These are phyloP conservation scores for Meripilus lineatus DNA, from an alignment of 1,284 basidiomycete species.

Conservation along the genomic window DNA sequence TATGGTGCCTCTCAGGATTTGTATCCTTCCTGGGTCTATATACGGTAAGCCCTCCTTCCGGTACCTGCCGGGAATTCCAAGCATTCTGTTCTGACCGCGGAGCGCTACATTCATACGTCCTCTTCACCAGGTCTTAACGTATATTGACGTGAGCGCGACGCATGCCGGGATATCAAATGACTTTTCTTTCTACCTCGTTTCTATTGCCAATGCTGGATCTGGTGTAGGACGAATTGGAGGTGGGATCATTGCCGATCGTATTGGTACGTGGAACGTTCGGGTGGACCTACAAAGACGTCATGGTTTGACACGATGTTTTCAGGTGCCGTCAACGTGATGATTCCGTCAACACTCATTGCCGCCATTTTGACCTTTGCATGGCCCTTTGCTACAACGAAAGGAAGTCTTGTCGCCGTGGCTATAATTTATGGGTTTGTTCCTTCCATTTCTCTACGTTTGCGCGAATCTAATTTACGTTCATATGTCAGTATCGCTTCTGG, in stretches of 20 bases:
- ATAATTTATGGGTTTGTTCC: slow-evolving; percentile 9
- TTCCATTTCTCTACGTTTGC: slow-evolving; percentile 5
- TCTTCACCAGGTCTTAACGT: slow-evolving; percentile 37
- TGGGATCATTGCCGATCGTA: slow-evolving; percentile 37
- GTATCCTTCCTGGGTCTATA: slow-evolving; percentile 13
- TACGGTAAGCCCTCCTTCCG: slow-evolving; percentile 9
- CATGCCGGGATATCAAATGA: slow-evolving; percentile 30
- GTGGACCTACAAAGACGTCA: not conserved
- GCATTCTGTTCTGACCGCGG: not conserved
- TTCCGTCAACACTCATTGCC: slow-evolving; percentile 15
- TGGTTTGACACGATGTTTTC: not conserved
- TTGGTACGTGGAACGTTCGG: slow-evolving; percentile 22
- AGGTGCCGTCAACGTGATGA: slow-evolving; percentile 11
- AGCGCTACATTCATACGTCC: too few relatives aligned
- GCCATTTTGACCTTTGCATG: slow-evolving; percentile 26
- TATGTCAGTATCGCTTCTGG: slow-evolving; percentile 8
- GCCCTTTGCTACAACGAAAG: slow-evolving; percentile 24
- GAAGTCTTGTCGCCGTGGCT: slow-evolving; percentile 19
- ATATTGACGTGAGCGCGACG: slow-evolving; percentile 39
- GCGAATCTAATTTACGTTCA: not conserved
- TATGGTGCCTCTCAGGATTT: slow-evolving; percentile 10
- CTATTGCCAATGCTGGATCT: slow-evolving; percentile 44
- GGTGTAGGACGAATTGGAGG: slow-evolving; percentile 36
- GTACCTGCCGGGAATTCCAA: not conserved
- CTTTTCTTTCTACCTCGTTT: slow-evolving; percentile 42